Conservation (phyloP, 345 rosid species). For the Tarenaya hassleriana region DNA sequence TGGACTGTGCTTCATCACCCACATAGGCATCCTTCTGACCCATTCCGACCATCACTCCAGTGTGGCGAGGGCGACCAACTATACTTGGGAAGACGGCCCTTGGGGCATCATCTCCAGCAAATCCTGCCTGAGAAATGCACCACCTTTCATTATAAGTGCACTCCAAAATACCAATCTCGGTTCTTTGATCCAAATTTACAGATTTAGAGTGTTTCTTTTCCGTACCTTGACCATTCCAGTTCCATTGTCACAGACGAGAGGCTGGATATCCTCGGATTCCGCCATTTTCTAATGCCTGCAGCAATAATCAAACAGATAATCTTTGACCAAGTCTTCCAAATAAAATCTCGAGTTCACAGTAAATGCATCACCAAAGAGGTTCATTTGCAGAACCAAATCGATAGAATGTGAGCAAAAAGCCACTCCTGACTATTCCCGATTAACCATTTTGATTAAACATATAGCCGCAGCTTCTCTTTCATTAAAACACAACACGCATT, state of each 20-base stretch:
- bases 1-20: conserved; percentile 23
- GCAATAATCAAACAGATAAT: background rate
- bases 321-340: background rate
- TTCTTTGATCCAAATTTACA: too few species aligned
- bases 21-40: background rate
- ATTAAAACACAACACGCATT: too few species aligned
- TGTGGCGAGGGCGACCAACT: conserved; percentile 24
- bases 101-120: conserved; percentile 36
- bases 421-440: too few species aligned
- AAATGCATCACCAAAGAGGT: too few species aligned
- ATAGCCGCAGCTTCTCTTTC: too few species aligned
- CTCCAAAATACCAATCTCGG: background rate
- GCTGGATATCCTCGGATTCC: conserved; percentile 45
- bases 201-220: background rate
- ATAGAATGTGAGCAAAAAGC: too few species aligned
- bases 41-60: conserved; percentile 7
- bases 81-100: conserved; percentile 33
- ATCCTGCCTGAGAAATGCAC: conserved; percentile 32
- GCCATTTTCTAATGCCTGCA: conserved; percentile 46
- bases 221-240: conserved; percentile 67
- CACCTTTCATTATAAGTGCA: background rate
- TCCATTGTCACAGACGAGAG: conserved; percentile 69
- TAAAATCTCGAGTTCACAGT: too few species aligned
- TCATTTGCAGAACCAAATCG: too few species aligned
- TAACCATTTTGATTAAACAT: too few species aligned